Evolutionary conservation across 805 yeast genomes (phyloP).

Genomic region (Spathaspora hagerdaliae): DNA sequence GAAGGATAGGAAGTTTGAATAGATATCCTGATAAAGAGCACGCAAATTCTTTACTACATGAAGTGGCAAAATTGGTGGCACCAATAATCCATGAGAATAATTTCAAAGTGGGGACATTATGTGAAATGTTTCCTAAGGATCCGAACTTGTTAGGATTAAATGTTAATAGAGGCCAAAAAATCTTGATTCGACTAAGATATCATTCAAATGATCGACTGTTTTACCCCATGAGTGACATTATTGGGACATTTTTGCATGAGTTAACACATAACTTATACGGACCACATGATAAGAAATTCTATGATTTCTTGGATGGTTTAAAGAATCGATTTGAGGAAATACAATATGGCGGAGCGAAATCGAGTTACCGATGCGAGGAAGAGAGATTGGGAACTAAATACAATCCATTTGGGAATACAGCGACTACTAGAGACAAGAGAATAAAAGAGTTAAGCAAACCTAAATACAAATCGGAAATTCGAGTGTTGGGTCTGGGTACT

Average conservation of each 20-base stretch:
- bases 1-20: slow-evolving; percentile 35
- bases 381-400: slow-evolving; percentile 39
- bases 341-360: slow-evolving; percentile 37
- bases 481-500: slow-evolving; percentile 23
- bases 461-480: slow-evolving; percentile 38
- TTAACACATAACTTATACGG: slow-evolving; percentile 77
- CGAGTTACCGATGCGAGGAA: slow-evolving; percentile 47
- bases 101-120: slow-evolving; percentile 61
- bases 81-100: slow-evolving; percentile 71
- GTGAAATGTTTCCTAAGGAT: slow-evolving; percentile 79
- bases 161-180: slow-evolving; percentile 71
- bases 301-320: slow-evolving; percentile 58
- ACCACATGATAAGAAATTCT: slow-evolving; percentile 74
- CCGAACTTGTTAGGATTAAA: slow-evolving; percentile 71
- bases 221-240: slow-evolving; percentile 56
- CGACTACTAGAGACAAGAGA: slow-evolving; percentile 33
- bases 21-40: slow-evolving; percentile 32
- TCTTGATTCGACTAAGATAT: slow-evolving; percentile 66
- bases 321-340: slow-evolving; percentile 46
- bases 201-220: slow-evolving; percentile 51
- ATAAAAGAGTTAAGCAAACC: slow-evolving; percentile 35
- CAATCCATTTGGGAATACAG: slow-evolving; percentile 12
- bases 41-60: slow-evolving; percentile 53
- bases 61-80: slow-evolving; percentile 65
- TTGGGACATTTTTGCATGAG: slow-evolving; percentile 88